Evolutionary conservation across 2,329 filamentous ascomycete genomes (phyloP).

Genomic region (Ceratocystis ficicola): DNA sequence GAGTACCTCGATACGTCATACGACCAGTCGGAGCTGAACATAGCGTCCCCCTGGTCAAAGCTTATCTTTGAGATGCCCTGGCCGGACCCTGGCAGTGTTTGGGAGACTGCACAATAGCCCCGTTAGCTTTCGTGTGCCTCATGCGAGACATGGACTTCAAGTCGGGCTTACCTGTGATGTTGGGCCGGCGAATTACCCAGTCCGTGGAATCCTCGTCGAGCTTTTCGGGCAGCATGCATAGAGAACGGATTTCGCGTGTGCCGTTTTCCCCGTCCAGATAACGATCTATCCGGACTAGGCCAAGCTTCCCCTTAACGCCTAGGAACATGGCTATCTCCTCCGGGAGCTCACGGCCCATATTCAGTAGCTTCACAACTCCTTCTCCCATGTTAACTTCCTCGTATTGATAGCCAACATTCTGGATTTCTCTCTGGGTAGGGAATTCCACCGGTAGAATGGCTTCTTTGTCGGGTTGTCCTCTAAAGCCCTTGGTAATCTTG

Average conservation of each 20-base stretch:
- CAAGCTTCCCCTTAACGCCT: slow-evolving; percentile 53
- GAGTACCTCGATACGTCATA: slow-evolving; percentile 20
- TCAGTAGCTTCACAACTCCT: slow-evolving; percentile 43
- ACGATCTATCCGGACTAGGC: slow-evolving; percentile 54
- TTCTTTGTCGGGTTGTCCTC: slow-evolving; percentile 47
- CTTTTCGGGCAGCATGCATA: slow-evolving; percentile 20
- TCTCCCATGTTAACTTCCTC: slow-evolving; percentile 56
- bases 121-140: not conserved
- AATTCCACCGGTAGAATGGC: slow-evolving; percentile 54
- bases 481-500: slow-evolving; percentile 39
- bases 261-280: slow-evolving; percentile 16
- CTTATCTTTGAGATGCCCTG: slow-evolving; percentile 12
- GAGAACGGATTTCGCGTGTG: slow-evolving; percentile 16
- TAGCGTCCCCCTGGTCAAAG: slow-evolving; percentile 38
- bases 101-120: not conserved
- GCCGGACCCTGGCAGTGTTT: slow-evolving; percentile 9
- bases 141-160: not conserved
- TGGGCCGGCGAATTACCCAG: slow-evolving; percentile 21
- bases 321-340: slow-evolving; percentile 52
- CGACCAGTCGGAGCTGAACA: slow-evolving; percentile 32
- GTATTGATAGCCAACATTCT: slow-evolving; percentile 44
- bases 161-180: slow-evolving; percentile 18
- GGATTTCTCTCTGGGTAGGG: slow-evolving; percentile 46
- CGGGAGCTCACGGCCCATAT: slow-evolving; percentile 47
- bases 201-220: slow-evolving; percentile 19